Base-by-base conservation (phyloP, 352 stramenopile species). In the Phytophthora sp. region DNA sequence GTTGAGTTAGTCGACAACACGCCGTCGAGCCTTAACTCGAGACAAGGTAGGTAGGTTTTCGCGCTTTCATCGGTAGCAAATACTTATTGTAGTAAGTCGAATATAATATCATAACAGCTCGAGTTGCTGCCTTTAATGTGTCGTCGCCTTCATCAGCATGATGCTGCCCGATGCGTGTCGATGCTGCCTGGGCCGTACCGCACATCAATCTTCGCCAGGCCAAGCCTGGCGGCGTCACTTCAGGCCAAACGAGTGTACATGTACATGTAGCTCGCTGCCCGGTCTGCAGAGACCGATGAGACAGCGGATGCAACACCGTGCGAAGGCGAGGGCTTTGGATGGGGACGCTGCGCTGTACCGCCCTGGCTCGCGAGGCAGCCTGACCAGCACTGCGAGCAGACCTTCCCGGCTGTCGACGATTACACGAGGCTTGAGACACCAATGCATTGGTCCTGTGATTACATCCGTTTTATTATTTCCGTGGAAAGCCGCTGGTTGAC, bases 401-500 rank as follows among this genome's bases (percentile, higher is more conserved):
- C 29, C 46, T 41, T 41, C 16, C 31, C 24, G 49, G 12, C 31
- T 45, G 20, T 7, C 30, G 20, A 56, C 46, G 16, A 54, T 20
- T 29, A 20, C 46, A 54, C 46, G 18, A 54, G 46, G 8, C n/a
- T 53, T 56, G 49, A 33, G 49, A 56, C 49, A 56, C 35, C n/a
- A n/a, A n/a, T n/a, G n/a, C n/a, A n/a, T n/a, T n/a, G n/a, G n/a
- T n/a, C n/a, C n/a, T n/a, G n/a, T n/a, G n/a, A n/a, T n/a, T n/a
- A n/a, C n/a, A n/a, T n/a, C n/a, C n/a, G n/a, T n/a, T n/a, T n/a
- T n/a, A n/a, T n/a, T n/a, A n/a, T n/a, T n/a, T 55, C 20, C 30
- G 8, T 47, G 47, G 58, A 51, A 60, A 66, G 53, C 38, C 29
- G n/a, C n/a, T n/a, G n/a, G n/a, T n/a, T n/a, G n/a, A n/a, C n/a